A percentile compares a stretch with the other conserved stretches of the same genome.
phyloP scores from a whole-genome alignment of 1,139 yeast genomes.

The Kurtzmaniella quercitrusa region DNA sequence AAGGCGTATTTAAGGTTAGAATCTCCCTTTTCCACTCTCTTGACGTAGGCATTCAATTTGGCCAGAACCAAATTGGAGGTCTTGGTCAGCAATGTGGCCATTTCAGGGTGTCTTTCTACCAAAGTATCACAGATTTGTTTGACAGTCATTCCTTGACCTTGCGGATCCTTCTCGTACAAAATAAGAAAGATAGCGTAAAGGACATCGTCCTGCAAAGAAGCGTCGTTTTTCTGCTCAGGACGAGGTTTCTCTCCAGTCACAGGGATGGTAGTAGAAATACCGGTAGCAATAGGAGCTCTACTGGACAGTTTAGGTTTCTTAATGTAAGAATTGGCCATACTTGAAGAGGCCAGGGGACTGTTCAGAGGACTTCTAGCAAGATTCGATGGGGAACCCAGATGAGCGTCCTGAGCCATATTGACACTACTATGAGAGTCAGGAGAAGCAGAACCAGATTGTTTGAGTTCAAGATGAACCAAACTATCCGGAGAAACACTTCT shows the following conservation, averaged over 20 bases:
- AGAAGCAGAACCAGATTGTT: constrained; percentile 28
- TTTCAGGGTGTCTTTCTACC: constrained; percentile 70
- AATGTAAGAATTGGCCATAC: constrained; percentile 6
- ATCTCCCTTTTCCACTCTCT: constrained; percentile 79
- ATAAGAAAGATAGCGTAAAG: constrained; percentile 69
- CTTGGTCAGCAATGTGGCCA: constrained; percentile 74
- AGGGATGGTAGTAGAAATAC: constrained; percentile 74
- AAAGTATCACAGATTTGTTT: constrained; percentile 77
- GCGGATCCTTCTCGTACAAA: constrained; percentile 61
- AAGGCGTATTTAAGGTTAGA: constrained; percentile 64
- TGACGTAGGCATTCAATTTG: constrained; percentile 77
- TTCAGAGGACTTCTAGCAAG: constrained; percentile 8
- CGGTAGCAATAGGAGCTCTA: constrained; percentile 57
- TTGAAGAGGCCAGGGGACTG: constrained; percentile 9
- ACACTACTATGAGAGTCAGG: constrained; percentile 6
- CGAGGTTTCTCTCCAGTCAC: constrained; percentile 76
- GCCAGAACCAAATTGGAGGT: constrained; percentile 81
- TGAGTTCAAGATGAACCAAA: constrained; percentile 26
- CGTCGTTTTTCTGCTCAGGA: constrained; percentile 58
- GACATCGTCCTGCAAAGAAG: constrained; percentile 71
- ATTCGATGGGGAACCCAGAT: neutral
- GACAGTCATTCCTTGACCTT: constrained; percentile 77
- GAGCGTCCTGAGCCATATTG: constrained; percentile 7
- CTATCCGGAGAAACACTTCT: constrained; percentile 45
- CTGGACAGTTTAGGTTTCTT: constrained; percentile 37